Evolutionary conservation across 176 grass and related monocot genomes (phyloP), one percentile per base, ranked within the genome.

Genomic region (Urochloa ruziziensis): DNA sequence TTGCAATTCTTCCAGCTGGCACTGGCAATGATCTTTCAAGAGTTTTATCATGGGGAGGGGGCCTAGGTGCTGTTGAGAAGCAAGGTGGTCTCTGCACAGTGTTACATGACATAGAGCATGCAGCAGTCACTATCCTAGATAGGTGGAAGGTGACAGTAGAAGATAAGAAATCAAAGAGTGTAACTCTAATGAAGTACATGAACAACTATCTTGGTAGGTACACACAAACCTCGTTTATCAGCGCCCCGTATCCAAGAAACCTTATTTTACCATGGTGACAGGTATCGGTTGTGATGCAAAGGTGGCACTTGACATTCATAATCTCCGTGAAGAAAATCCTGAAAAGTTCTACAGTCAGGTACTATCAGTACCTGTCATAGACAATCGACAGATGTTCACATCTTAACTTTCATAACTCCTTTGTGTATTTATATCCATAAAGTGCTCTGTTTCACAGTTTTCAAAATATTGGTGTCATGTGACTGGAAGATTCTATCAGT

Each of bases 221-320:
- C n/a, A 32, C 18, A 49, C 6, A 73, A 51, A 74, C 56, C 80
- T 80, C 19, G 0, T 67, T 84, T 89, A 7, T 25, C 2, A 9
- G 44, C 2, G 7, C 2, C 10, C 7, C 73, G 37, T 44, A 37
- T 58, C 7, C 57, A 36, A 39, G 24, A 35, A 80, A 80, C 12
- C 87, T 84, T 75, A 89, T 21, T 21, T 89, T 61, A 28, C 10
- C 66, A 34, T 73, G 69, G 24, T 88, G 15, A 32, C 78, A 97
- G 92, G 95, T n/a, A 84, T 97, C 0, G 95, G 95, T 48, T 97
- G 95, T 84, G 95, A 97, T 86, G 95, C 95, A 51, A 97, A 97
- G 84, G 92, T 97, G 85, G 95, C 95, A 13, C 72, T 97, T 68
- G 92, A 97, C 51, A 94, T 97, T 80, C 95, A 97, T 86, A 94